Conservation (phyloP, 192 early-diverging fungal genomes). For the Coemansia sp. region DNA sequence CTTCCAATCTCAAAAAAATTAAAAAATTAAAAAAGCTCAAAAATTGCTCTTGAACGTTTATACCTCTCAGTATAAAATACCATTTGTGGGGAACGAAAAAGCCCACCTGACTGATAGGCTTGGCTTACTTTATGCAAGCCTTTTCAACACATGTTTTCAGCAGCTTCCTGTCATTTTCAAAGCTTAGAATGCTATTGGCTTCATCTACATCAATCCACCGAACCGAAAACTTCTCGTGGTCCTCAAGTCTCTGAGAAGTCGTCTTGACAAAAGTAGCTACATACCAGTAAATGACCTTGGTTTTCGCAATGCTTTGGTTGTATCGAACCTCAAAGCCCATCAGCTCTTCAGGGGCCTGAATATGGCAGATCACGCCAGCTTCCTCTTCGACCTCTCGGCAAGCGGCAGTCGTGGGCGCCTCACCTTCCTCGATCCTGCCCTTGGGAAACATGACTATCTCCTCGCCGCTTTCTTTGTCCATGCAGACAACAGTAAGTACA, state of each 20-base stretch:
- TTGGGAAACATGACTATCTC: slow-evolving; percentile 34
- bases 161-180: slow-evolving; percentile 22
- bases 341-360: slow-evolving; percentile 17
- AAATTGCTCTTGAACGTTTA: not conserved
- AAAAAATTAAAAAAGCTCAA: not conserved
- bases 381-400: slow-evolving; percentile 43
- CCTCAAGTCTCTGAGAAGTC: slow-evolving; percentile 24
- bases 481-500: slow-evolving; percentile 22
- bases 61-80: not conserved
- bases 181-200: slow-evolving; percentile 9
- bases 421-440: slow-evolving; percentile 32
- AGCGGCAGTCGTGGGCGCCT: slow-evolving; percentile 25
- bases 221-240: slow-evolving; percentile 16
- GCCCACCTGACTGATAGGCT: not conserved
- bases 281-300: slow-evolving; percentile 51
- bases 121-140: not conserved
- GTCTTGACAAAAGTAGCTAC: slow-evolving; percentile 22
- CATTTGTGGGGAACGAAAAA: not conserved
- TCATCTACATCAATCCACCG: slow-evolving; percentile 25
- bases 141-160: slow-evolving; percentile 7
- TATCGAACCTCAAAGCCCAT: slow-evolving; percentile 32
- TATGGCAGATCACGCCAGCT: slow-evolving; percentile 29
- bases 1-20: not conserved
- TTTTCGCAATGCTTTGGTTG: slow-evolving; percentile 7
- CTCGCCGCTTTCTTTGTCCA: not conserved